These are phyloP conservation scores for Phytophthora sp. DNA, from an alignment of 352 stramenopile genomes.

Conservation along the genomic window DNA sequence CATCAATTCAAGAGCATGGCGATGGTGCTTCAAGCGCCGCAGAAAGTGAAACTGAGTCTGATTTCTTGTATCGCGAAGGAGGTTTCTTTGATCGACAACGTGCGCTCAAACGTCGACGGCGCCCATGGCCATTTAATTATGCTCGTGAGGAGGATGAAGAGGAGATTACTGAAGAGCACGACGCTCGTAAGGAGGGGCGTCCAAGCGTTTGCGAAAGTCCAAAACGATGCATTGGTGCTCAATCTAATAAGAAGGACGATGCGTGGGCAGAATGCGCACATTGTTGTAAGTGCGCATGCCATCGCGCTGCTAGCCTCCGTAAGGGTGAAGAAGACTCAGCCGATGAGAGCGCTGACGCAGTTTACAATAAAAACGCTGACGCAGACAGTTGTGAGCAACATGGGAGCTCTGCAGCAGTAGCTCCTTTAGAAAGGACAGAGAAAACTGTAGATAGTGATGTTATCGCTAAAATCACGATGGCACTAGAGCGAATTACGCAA, in stretches of 20 bases:
- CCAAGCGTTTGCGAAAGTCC: constrained; percentile 8
- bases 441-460: constrained; percentile 8
- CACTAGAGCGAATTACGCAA: constrained; percentile 42
- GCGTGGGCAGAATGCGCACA: constrained; percentile 33
- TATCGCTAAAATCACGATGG: constrained; percentile 27
- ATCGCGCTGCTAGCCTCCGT: constrained; percentile 16
- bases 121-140: constrained; percentile 68
- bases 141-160: constrained; percentile 40
- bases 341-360: constrained; percentile 4
- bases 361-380: neutral
- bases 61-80: constrained; percentile 82
- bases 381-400: neutral
- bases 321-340: neutral
- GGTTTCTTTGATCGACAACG: constrained; percentile 83
- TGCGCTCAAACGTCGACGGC: constrained; percentile 56
- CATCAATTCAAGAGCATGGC: constrained; percentile 31
- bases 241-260: constrained; percentile 13
- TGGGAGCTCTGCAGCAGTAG: neutral
- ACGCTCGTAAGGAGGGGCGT: constrained; percentile 11
- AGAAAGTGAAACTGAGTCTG: constrained; percentile 44
- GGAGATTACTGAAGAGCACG: constrained; percentile 21
- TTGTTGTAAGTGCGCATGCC: constrained; percentile 56
- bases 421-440: neutral
- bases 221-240: constrained; percentile 9
- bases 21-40: constrained; percentile 15